These are phyloP conservation scores for Aspergillus proliferans DNA, from an alignment of 2,329 filamentous ascomycete species.

Conservation along the genomic window DNA sequence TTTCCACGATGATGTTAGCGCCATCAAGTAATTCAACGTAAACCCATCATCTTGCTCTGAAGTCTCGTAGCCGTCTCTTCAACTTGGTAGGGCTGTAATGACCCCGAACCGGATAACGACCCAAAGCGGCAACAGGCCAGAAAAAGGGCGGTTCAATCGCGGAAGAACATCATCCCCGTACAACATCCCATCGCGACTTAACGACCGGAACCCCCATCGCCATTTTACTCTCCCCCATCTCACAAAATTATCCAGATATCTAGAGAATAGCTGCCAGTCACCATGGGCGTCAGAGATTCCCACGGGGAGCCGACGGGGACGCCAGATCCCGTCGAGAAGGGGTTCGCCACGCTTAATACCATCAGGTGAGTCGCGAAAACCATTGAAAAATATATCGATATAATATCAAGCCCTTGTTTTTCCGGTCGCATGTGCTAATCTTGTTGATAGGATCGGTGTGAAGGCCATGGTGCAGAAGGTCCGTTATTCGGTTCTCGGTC, in stretches of 20 bases:
- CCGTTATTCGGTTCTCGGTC: conserved; percentile 38
- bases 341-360: conserved; percentile 77
- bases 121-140: conserved; percentile 2
- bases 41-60: not conserved
- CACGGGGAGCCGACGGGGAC: conserved; percentile 49
- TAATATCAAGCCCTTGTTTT: conserved; percentile 14
- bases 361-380: conserved; percentile 55
- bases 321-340: conserved; percentile 62
- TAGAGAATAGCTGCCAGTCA: conserved; percentile 9
- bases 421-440: conserved; percentile 31
- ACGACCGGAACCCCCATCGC: conserved; percentile 9
- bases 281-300: conserved; percentile 52
- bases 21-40: not conserved
- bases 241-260: not conserved
- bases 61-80: not conserved
- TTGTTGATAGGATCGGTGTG: conserved; percentile 53
- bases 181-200: not conserved
- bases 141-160: conserved; percentile 13
- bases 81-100: conserved; percentile 2
- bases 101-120: conserved; percentile 12
- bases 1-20: not conserved
- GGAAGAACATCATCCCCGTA: conserved; percentile 11
- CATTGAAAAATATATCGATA: not conserved
- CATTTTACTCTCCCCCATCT: conserved; percentile 1
- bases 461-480: conserved; percentile 67